phyloP scores from a whole-genome alignment of 2,329 filamentous ascomycete genomes.

The Trichocomaceae sp. region DNA sequence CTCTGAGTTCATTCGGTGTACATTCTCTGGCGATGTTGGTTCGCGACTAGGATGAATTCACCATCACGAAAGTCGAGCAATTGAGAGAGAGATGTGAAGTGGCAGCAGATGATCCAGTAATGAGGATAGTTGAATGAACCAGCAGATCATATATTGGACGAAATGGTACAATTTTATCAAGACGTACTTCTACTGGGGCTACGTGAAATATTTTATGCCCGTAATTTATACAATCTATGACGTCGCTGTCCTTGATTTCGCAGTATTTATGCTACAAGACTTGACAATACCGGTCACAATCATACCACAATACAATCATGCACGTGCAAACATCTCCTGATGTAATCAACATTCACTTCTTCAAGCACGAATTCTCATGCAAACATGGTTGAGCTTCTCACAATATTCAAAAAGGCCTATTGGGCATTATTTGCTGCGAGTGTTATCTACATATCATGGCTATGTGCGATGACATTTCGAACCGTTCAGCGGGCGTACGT shows the following conservation, averaged over 20 bases:
- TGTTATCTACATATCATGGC: slow-evolving; percentile 58
- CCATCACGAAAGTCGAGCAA: too few species aligned
- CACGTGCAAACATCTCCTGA: neutral
- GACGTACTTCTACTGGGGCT: neutral
- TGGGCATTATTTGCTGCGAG: slow-evolving; percentile 54
- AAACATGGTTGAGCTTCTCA: slow-evolving; percentile 33
- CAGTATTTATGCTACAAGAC: neutral
- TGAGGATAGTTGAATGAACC: neutral
- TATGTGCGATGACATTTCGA: slow-evolving; percentile 61
- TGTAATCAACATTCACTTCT: neutral
- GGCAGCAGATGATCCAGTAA: too few species aligned
- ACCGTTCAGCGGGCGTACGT: slow-evolving; percentile 74
- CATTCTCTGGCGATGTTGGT: too few species aligned
- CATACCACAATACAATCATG: neutral
- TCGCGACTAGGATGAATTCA: too few species aligned
- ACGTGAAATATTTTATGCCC: too few species aligned
- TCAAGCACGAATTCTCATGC: neutral
- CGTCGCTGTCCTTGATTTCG: too few species aligned
- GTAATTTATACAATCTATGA: too few species aligned
- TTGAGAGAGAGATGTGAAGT: too few species aligned
- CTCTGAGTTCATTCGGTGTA: too few species aligned
- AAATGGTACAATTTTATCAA: slow-evolving; percentile 12
- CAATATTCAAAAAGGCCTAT: slow-evolving; percentile 48
- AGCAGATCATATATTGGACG: slow-evolving; percentile 15
- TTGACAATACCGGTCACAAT: neutral